These are phyloP conservation scores for Alternaria novae-zelandiae DNA, from an alignment of 2,329 filamentous ascomycete species.

Conservation along the genomic window DNA sequence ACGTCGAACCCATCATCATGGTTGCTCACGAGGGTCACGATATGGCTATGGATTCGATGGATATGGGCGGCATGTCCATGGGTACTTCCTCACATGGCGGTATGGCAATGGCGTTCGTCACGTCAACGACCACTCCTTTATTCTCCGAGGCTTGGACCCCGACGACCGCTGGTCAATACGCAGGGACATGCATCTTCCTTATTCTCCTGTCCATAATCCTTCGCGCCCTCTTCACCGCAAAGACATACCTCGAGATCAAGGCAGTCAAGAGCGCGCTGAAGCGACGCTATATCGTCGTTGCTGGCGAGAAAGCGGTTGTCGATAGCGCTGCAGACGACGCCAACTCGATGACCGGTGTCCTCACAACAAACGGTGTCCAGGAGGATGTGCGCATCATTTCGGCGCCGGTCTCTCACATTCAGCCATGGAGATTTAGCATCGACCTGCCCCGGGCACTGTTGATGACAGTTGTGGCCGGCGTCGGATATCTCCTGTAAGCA, in stretches of 20 bases:
- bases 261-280: conserved; percentile 76
- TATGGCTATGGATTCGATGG: conserved; percentile 9
- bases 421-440: conserved; percentile 82
- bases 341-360: conserved; percentile 69
- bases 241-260: conserved; percentile 64
- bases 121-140: conserved; percentile 66
- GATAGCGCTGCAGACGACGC: conserved; percentile 62
- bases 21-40: conserved; percentile 43
- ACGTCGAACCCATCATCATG: conserved; percentile 26
- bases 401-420: conserved; percentile 58
- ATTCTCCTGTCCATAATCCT: conserved; percentile 75
- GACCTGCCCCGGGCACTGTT: conserved; percentile 76
- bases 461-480: conserved; percentile 74
- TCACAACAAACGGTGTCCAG: conserved; percentile 78
- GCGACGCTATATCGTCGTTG: conserved; percentile 78
- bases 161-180: conserved; percentile 71
- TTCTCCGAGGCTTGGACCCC: conserved; percentile 79
- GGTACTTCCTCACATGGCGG: conserved; percentile 26
- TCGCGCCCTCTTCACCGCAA: conserved; percentile 74
- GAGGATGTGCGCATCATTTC: conserved; percentile 79
- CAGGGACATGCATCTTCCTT: conserved; percentile 90
- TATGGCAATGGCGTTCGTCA: conserved; percentile 71
- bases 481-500: conserved; percentile 86
- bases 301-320: conserved; percentile 65
- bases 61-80: conserved; percentile 31